phyloP scores from a whole-genome alignment of 1,284 basidiomycete species.

The Cutaneotrichosporon mucoides region DNA sequence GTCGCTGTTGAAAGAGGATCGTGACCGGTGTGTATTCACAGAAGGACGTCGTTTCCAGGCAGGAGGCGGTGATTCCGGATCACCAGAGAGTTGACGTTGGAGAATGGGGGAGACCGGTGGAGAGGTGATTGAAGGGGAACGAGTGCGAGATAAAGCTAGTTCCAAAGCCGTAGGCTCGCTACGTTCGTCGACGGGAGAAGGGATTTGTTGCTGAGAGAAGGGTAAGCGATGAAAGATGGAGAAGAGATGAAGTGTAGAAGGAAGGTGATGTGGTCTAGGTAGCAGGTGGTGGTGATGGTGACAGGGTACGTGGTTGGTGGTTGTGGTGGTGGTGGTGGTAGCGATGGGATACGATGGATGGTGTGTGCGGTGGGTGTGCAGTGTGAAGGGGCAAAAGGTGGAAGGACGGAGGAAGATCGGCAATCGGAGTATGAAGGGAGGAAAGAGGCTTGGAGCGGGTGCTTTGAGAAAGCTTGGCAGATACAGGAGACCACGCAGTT shows the following conservation, averaged over 20 bases:
- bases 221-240: not conserved
- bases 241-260: too few species aligned
- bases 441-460: too few species aligned
- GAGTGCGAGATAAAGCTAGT: conserved; percentile 13
- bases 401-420: too few species aligned
- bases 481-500: too few species aligned
- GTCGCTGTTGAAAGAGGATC: conserved; percentile 1
- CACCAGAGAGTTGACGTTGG: conserved; percentile 34
- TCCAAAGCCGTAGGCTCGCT: conserved; percentile 9
- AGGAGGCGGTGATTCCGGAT: conserved; percentile 40
- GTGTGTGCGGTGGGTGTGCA: too few species aligned
- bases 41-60: conserved; percentile 40
- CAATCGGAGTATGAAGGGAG: too few species aligned
- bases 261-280: not conserved
- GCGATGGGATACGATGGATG: too few species aligned
- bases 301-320: too few species aligned
- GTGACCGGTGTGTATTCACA: not conserved
- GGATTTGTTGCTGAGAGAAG: conserved; percentile 13
- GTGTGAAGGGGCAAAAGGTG: too few species aligned
- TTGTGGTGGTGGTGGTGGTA: too few species aligned
- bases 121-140: conserved; percentile 10
- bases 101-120: conserved; percentile 18
- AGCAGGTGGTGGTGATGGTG: not conserved
- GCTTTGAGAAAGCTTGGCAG: too few species aligned
- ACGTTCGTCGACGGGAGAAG: conserved; percentile 15